Conservation (phyloP, 495 filamentous ascomycete species). For the Aspergillus nanangensis region DNA sequence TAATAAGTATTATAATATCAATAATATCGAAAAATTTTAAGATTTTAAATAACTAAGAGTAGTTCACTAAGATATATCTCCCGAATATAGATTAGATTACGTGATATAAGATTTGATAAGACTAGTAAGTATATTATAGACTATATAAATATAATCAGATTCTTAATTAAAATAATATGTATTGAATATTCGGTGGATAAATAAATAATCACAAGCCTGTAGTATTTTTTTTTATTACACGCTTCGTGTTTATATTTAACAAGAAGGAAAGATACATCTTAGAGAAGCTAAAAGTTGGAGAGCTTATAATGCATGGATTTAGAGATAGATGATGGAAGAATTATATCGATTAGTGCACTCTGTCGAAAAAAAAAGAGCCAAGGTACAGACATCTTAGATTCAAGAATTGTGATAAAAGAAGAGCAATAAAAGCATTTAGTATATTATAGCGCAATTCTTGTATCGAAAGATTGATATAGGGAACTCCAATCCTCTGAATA, state of each 20-base stretch:
- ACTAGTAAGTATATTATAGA: conserved; percentile 5
- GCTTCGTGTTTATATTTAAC: background rate
- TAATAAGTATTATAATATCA: conserved; percentile 10
- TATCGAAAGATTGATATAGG: conserved; percentile 13
- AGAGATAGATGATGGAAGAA: conserved; percentile 15
- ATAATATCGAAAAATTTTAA: conserved; percentile 7
- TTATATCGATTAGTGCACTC: conserved; percentile 12
- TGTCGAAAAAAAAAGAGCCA: conserved; percentile 9
- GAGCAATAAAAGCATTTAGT: conserved; percentile 16
- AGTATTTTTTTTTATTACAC: conserved; percentile 10
- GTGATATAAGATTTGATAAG: conserved; percentile 9
- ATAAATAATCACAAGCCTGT: conserved; percentile 12
- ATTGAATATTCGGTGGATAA: conserved; percentile 13
- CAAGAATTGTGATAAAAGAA: conserved; percentile 12
- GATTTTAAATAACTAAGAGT: conserved; percentile 6
- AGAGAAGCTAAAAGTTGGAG: conserved; percentile 8
- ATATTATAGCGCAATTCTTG: conserved; percentile 9
- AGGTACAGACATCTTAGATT: conserved; percentile 14
- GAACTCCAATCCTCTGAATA: conserved; percentile 10
- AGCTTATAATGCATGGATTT: conserved; percentile 7
- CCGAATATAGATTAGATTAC: conserved; percentile 8
- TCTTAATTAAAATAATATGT: conserved; percentile 13
- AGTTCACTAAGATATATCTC: conserved; percentile 11
- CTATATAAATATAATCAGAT: conserved; percentile 11
- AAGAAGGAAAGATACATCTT: conserved; percentile 7